Evolutionary conservation across 2,329 filamentous ascomycete species (phyloP).

Genomic region (Penicillium sp.): DNA sequence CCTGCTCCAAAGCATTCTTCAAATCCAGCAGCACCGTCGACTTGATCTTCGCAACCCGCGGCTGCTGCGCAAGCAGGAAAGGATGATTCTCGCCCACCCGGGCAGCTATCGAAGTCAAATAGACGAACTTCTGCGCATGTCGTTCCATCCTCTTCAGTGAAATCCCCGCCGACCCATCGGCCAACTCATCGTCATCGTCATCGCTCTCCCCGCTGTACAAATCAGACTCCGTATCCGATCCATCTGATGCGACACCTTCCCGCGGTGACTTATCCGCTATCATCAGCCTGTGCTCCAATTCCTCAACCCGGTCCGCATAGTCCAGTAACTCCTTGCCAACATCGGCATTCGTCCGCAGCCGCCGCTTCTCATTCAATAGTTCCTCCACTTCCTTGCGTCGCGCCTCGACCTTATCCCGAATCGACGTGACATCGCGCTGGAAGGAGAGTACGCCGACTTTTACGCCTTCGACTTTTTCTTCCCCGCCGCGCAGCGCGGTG

Average conservation of each 20-base stretch:
- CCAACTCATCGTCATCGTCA: slow-evolving; percentile 41
- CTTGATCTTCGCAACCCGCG: slow-evolving; percentile 55
- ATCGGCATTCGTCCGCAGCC: slow-evolving; percentile 62
- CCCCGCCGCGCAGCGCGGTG: slow-evolving; percentile 75
- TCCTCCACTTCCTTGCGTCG: slow-evolving; percentile 60
- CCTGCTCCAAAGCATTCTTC: slow-evolving; percentile 59
- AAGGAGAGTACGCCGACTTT: slow-evolving; percentile 84
- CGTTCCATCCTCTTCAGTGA: slow-evolving; percentile 49
- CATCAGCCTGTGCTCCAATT: slow-evolving; percentile 66
- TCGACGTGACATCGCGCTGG: slow-evolving; percentile 70
- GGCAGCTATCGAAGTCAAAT: slow-evolving; percentile 51
- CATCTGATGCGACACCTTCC: slow-evolving; percentile 15
- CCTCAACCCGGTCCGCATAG: slow-evolving; percentile 47
- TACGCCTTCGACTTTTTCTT: slow-evolving; percentile 87
- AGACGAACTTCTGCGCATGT: slow-evolving; percentile 57
- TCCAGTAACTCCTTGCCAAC: slow-evolving; percentile 51
- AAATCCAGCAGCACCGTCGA: slow-evolving; percentile 64
- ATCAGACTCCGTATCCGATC: slow-evolving; percentile 36
- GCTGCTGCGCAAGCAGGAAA: slow-evolving; percentile 57
- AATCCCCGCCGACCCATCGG: slow-evolving; percentile 38
- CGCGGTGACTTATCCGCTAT: slow-evolving; percentile 49
- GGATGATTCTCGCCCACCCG: slow-evolving; percentile 57
- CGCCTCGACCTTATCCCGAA: slow-evolving; percentile 63
- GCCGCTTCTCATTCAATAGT: slow-evolving; percentile 63
- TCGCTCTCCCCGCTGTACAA: slow-evolving; percentile 35